Evolutionary conservation across 495 filamentous ascomycete genomes (phyloP), one percentile per base, ranked within the genome.

Genomic region (Aspergillus bertholletiae): DNA sequence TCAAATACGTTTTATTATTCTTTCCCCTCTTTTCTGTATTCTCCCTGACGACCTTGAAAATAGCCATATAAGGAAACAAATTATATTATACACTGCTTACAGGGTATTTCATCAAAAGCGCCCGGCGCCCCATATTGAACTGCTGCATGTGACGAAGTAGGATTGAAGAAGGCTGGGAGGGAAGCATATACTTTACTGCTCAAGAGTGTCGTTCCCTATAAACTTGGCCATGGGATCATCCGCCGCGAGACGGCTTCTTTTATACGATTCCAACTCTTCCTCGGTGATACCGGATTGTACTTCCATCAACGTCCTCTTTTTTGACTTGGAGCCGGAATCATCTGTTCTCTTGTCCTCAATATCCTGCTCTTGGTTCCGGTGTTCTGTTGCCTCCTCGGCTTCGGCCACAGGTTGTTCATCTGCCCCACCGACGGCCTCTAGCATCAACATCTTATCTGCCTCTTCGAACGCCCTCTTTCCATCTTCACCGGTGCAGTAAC

Each of bases 401-500:
- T 65, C 53, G 37, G 66, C 54, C 18, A 52, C 58, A 23, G 41
- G 39, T 22, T 50, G 53, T n/a, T 58, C 52, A 13, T 56, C 59
- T 1, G 55, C 41, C 34, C 74, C 71, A 6, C 64, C 70, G 3
- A 79, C 83, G 20, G 24, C 49, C 17, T 62, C 65, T 17, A 76
- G 58, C 51, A 76, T 78, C 34, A 81, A 64, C 64, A 86, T 74
- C 27, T 76, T 77, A 47, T 87, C 80, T 1, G 84, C 78, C 57
- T 85, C 81, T 46, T 89, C 83, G 65, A 87, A 88, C 1, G 89
- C 89, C 47, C 70, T 70, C 66, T 82, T 91, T 15, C 92, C 92
- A 53, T 86, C 85, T 48, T 91, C 90, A 17, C 94, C 95, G 1
- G 95, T 97, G 71, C 94, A 98, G 62, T 97, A 98, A 66, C 89